These are phyloP conservation scores for Umbilicus rupestris DNA, from an alignment of 164 flowering plant genomes.

Conservation along the genomic window DNA sequence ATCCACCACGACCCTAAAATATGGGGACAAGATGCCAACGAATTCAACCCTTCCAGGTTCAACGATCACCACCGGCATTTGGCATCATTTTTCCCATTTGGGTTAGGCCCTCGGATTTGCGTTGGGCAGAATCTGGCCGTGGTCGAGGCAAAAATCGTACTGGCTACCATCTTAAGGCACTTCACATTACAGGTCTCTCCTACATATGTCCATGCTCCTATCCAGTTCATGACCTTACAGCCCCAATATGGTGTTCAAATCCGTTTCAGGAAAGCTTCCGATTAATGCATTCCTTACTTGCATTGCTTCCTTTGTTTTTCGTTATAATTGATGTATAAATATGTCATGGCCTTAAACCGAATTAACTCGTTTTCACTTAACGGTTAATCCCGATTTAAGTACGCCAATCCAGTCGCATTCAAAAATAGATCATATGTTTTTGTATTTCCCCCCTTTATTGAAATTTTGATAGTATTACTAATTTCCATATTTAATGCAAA, in stretches of 20 bases:
- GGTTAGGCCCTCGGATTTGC: slow-evolving; percentile 30
- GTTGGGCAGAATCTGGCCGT: slow-evolving; percentile 50
- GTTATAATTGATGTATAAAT: background rate
- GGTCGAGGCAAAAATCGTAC: slow-evolving; percentile 35
- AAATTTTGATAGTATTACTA: too few relatives aligned
- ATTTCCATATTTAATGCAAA: too few relatives aligned
- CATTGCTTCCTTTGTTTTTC: background rate
- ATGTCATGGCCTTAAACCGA: background rate
- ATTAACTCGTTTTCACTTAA: too few relatives aligned
- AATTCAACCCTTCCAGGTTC: slow-evolving; percentile 37
- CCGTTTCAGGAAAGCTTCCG: background rate
- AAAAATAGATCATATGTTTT: too few relatives aligned
- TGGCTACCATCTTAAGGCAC: slow-evolving; percentile 32
- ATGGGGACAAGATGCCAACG: slow-evolving; percentile 31
- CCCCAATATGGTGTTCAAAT: slow-evolving; percentile 54
- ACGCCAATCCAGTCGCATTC: too few relatives aligned
- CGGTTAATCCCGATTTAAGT: too few relatives aligned
- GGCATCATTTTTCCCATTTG: slow-evolving; percentile 26
- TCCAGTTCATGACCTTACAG: slow-evolving; percentile 27
- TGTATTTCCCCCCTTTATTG: too few relatives aligned
- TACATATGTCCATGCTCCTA: slow-evolving; percentile 55
- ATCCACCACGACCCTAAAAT: slow-evolving; percentile 43
- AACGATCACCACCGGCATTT: slow-evolving; percentile 20
- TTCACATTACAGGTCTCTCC: slow-evolving; percentile 39
- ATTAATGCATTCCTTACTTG: background rate